phyloP scores from a whole-genome alignment of 2,329 filamentous ascomycete genomes.

The Ceratocystis alfenasii region DNA sequence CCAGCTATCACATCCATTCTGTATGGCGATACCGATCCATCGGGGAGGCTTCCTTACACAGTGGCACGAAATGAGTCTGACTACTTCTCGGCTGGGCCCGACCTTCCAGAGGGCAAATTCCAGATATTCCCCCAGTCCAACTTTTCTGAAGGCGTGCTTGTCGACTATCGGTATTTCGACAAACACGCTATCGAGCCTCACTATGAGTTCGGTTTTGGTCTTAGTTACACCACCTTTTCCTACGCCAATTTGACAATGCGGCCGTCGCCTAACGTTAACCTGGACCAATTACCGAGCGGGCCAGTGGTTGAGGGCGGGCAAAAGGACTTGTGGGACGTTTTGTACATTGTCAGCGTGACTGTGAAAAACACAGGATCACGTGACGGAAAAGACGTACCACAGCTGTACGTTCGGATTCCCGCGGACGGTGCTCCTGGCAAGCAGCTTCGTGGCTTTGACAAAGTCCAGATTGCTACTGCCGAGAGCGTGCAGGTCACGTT shows the following conservation, averaged over 20 bases:
- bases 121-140: conserved; percentile 40
- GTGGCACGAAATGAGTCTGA: conserved; percentile 45
- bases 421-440: conserved; percentile 35
- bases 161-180: conserved; percentile 47
- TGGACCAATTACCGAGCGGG: conserved; percentile 31
- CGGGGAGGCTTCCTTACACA: conserved; percentile 50
- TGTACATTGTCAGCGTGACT: conserved; percentile 32
- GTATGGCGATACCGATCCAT: conserved; percentile 45
- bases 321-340: conserved; percentile 37
- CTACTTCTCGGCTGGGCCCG: conserved; percentile 46
- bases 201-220: conserved; percentile 46
- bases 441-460: conserved; percentile 57
- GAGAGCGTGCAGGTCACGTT: conserved; percentile 38
- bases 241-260: conserved; percentile 35
- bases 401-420: conserved; percentile 39
- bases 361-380: conserved; percentile 35
- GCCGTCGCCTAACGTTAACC: conserved; percentile 26
- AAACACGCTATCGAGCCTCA: conserved; percentile 36
- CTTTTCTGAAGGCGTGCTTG: conserved; percentile 40
- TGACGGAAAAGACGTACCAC: conserved; percentile 37
- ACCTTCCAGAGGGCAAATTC: conserved; percentile 38
- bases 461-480: conserved; percentile 40
- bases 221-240: conserved; percentile 44
- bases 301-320: conserved; percentile 35
- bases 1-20: conserved; percentile 43